Evolutionary conservation across 2,329 filamentous ascomycete genomes (phyloP).

Genomic region (Fusarium goolgardi): DNA sequence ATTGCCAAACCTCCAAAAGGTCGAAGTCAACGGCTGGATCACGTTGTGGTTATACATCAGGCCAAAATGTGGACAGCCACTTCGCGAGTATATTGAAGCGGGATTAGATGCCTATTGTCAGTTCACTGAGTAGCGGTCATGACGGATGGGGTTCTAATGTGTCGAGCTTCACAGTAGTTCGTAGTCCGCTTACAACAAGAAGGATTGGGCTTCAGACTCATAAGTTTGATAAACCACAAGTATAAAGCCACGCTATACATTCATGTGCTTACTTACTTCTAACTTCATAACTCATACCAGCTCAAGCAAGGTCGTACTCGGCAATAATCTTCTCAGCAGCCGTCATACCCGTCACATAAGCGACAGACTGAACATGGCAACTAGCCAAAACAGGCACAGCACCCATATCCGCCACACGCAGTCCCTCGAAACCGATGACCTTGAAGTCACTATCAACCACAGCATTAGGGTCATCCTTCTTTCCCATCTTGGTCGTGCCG

Average conservation of each 20-base stretch:
- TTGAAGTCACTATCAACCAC: slow-evolving; percentile 58
- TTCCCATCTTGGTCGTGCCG: slow-evolving; percentile 69
- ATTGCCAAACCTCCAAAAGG: not conserved
- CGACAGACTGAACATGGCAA: slow-evolving; percentile 64
- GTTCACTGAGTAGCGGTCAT: too few species aligned
- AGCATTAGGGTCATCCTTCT: slow-evolving; percentile 53
- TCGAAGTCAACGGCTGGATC: not conserved
- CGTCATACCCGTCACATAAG: slow-evolving; percentile 64
- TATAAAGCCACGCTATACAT: not conserved
- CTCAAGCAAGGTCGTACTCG: slow-evolving; percentile 25
- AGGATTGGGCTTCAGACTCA: too few species aligned
- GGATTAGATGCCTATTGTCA: not conserved
- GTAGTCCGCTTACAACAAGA: too few species aligned
- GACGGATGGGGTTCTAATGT: too few species aligned
- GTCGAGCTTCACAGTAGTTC: too few species aligned
- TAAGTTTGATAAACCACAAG: not conserved
- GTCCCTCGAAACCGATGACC: slow-evolving; percentile 35
- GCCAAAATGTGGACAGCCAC: accelerated
- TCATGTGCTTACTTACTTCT: too few species aligned
- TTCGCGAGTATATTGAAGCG: not conserved
- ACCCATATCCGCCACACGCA: slow-evolving; percentile 42
- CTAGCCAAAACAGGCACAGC: slow-evolving; percentile 55
- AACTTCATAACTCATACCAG: too few species aligned
- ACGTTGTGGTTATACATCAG: not conserved
- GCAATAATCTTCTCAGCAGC: slow-evolving; percentile 58